phyloP scores from a whole-genome alignment of 768 basidiomycete species.

The Lentinula aciculospora region DNA sequence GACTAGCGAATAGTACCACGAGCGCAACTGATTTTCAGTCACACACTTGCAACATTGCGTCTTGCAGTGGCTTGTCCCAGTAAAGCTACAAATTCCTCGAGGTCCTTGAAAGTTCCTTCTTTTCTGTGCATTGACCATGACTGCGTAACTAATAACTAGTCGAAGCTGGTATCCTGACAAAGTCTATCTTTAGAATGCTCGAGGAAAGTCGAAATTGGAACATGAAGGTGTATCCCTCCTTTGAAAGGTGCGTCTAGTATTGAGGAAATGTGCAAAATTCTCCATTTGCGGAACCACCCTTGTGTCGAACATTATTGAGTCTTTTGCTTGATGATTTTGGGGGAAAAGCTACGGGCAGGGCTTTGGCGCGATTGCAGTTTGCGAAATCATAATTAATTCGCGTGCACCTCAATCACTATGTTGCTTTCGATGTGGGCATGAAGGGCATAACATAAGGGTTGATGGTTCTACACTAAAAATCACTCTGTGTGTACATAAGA shows the following conservation, averaged over 20 bases:
- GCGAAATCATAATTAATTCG: no score
- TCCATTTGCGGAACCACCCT: constrained; percentile 55
- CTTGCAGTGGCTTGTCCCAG: constrained; percentile 24
- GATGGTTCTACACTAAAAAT: no score
- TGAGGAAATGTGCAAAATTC: constrained; percentile 48
- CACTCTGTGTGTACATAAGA: no score
- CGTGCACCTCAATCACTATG: no score
- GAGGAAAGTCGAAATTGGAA: constrained; percentile 61
- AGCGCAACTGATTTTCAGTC: constrained; percentile 62
- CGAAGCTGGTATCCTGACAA: constrained; percentile 76
- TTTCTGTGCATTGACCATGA: constrained; percentile 81
- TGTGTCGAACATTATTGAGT: constrained; percentile 65
- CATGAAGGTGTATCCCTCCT: constrained; percentile 41
- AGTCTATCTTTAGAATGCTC: constrained; percentile 58
- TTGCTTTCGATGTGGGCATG: no score
- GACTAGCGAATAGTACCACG: constrained; percentile 58
- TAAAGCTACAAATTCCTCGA: constrained; percentile 71
- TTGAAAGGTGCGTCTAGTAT: constrained; percentile 55
- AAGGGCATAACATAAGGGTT: no score
- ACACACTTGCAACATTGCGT: not conserved
- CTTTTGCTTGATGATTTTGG: constrained; percentile 50
- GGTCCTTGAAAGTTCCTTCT: constrained; percentile 17
- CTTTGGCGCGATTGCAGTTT: no score
- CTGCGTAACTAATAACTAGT: constrained; percentile 67
- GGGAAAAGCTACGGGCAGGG: no score